These are phyloP conservation scores for Diutina neorugosa DNA, from an alignment of 1,139 yeast species.

Conservation along the genomic window DNA sequence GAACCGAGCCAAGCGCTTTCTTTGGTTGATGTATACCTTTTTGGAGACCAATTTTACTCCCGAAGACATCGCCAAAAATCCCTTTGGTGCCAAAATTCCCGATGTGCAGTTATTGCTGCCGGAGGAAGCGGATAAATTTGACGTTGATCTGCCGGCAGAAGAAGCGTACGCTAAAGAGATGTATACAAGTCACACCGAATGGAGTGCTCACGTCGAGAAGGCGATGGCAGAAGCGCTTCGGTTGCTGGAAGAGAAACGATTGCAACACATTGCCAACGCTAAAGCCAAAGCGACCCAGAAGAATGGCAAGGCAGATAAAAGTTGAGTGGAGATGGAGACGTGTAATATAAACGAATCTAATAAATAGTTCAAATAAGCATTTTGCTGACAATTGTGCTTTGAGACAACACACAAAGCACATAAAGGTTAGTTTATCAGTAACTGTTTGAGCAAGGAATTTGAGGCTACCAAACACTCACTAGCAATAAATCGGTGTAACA, in stretches of 20 bases:
- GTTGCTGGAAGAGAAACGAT: background rate
- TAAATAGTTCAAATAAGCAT: no score
- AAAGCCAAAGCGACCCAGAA: background rate
- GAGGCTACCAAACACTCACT: no score
- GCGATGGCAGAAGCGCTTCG: background rate
- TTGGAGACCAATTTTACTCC: conserved; percentile 56
- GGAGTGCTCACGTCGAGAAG: background rate
- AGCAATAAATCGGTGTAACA: no score
- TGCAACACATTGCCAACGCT: background rate
- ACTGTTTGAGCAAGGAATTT: no score
- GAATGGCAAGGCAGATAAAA: background rate
- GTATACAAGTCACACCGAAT: conserved; percentile 41
- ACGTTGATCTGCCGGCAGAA: conserved; percentile 64
- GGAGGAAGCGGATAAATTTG: conserved; percentile 33
- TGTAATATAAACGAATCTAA: no score
- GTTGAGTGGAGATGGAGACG: no score
- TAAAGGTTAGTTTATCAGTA: no score
- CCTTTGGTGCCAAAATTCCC: conserved; percentile 43
- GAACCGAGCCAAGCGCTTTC: conserved; percentile 57
- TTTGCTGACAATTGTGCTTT: no score
- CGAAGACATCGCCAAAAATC: conserved; percentile 43
- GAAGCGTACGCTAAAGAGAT: conserved; percentile 58
- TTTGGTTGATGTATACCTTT: conserved; percentile 78
- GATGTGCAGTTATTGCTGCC: conserved; percentile 7
- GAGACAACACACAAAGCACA: no score